Evolutionary conservation across 2,329 filamentous ascomycete genomes (phyloP).

Genomic region (Aspergillus melleus): DNA sequence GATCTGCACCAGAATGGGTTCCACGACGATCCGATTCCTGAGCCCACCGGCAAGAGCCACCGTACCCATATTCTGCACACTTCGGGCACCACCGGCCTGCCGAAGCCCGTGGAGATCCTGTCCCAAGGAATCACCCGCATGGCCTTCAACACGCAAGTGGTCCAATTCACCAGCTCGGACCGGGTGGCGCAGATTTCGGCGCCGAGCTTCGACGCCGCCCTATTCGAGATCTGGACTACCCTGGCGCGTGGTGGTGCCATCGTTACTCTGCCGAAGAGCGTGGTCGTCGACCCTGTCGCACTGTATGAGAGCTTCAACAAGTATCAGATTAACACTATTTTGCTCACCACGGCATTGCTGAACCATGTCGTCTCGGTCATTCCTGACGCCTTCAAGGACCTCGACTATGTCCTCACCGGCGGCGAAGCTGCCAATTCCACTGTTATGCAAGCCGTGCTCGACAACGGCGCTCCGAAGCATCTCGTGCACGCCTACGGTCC

Average conservation of each 20-base stretch:
- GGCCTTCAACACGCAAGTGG: neutral
- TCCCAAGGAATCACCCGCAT: neutral
- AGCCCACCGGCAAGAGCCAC: neutral
- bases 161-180: neutral
- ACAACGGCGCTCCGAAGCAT: neutral
- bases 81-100: neutral
- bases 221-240: slow-evolving; percentile 4
- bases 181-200: neutral
- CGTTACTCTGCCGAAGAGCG: neutral
- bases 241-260: neutral
- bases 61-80: neutral
- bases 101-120: slow-evolving; percentile 1
- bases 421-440: neutral
- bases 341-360: neutral
- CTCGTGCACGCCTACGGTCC: slow-evolving; percentile 1
- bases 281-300: neutral
- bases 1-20: neutral
- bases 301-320: neutral
- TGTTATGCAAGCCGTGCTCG: neutral
- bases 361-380: neutral
- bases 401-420: neutral
- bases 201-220: neutral
- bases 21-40: neutral
- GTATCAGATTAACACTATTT: neutral
- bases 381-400: neutral